A percentile compares a stretch with the other conserved stretches of the same genome.
phyloP scores from a whole-genome alignment of 2,329 filamentous ascomycete species.

The Cladosporium oxysporum region DNA sequence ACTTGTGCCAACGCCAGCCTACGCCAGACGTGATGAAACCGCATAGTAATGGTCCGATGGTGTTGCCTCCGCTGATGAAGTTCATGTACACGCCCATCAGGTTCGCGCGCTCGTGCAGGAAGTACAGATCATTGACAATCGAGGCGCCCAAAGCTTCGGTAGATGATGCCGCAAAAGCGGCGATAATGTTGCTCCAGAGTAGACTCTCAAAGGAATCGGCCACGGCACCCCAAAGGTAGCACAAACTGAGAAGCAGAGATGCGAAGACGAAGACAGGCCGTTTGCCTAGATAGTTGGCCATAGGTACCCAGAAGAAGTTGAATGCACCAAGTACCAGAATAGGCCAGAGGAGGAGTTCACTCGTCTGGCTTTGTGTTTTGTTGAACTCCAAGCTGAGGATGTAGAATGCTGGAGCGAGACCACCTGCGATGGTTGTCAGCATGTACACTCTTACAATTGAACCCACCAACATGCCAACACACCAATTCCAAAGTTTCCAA shows the following conservation, averaged over 20 bases:
- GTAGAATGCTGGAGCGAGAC: conserved; percentile 48
- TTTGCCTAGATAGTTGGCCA: conserved; percentile 50
- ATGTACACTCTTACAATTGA: background rate
- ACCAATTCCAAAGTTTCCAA: conserved; percentile 49
- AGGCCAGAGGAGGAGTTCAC: conserved; percentile 41
- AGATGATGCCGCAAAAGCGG: conserved; percentile 47
- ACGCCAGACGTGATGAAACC: conserved; percentile 44
- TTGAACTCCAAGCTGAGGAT: conserved; percentile 49
- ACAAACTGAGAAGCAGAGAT: conserved; percentile 46
- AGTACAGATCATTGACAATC: conserved; percentile 40
- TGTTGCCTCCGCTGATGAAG: conserved; percentile 45
- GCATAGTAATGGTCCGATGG: conserved; percentile 43
- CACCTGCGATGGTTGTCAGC: conserved; percentile 27
- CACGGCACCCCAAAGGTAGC: conserved; percentile 51
- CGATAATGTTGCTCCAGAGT: conserved; percentile 49
- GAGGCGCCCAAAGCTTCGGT: conserved; percentile 49
- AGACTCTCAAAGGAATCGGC: conserved; percentile 46
- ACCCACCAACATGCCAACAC: background rate
- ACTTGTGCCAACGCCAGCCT: conserved; percentile 46
- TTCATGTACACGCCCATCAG: conserved; percentile 45
- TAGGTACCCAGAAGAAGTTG: conserved; percentile 56
- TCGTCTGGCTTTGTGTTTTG: conserved; percentile 48
- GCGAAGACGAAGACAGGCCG: conserved; percentile 50
- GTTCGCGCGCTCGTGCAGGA: conserved; percentile 39
- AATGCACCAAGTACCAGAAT: conserved; percentile 53